Evolutionary conservation across 331 rosid genomes (phyloP), one percentile per base, ranked within the genome.

Genomic region (Ulmus americana): DNA sequence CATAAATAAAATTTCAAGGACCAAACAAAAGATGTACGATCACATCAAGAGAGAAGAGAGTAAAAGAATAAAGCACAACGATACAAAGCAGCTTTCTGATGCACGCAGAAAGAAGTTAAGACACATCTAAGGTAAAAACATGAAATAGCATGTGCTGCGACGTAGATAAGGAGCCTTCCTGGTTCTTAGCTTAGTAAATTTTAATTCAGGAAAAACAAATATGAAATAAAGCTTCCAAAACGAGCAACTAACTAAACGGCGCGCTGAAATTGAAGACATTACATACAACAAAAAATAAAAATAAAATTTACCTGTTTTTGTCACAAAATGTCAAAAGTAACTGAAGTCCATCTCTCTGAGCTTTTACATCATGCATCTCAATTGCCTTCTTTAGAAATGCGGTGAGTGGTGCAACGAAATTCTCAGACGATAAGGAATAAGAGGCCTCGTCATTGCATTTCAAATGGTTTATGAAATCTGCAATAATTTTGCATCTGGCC

Each of bases 401-500:
- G 77, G 76, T 61, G 2, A 94, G 86, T 46, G 90, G 88, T 57
- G 84, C 84, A 40, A 74, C 46, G 42, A 83, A 78, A 60, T 75
- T 79, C 67, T 76, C 78, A 54, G 81, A 66, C 35, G 95, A 76
- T 67, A 66, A 45, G 8, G 76, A 73, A 67, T 48, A 15, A 70
- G 70, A 72, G 68, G 68, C 86, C 53, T 60, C 76, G 68, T 73
- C 60, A 53, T 79, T 81, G 74, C 67, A 43, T 61, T 73, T 77
- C 73, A 83, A 71, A 71, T 46, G 39, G 63, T 58, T 69, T 63
- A 79, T 80, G 75, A 94, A 74, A 50, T 90, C 86, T 75, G 82
- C 86, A 51, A 94, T 70, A 75, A 59, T 81, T 77, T 85, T 76
- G 78, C 91, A 83, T 66, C 79, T 88, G 52, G 87, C 76, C 70